These are phyloP conservation scores for Grosmannia clavigera DNA, from an alignment of 2,329 filamentous ascomycete genomes.

Conservation along the genomic window DNA sequence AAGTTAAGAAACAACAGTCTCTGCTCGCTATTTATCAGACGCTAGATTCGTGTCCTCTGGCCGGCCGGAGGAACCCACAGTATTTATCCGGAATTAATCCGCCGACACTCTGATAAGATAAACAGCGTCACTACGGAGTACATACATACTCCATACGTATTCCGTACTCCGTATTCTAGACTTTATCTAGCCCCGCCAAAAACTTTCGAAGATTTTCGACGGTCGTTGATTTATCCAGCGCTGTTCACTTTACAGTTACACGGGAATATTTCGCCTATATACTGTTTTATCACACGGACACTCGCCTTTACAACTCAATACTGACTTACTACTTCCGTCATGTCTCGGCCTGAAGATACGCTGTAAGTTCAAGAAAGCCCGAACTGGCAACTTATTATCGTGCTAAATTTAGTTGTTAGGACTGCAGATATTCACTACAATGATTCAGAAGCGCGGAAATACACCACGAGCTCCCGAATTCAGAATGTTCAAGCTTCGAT, in stretches of 20 bases:
- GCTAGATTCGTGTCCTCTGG: not conserved
- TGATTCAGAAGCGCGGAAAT: slow-evolving; percentile 90
- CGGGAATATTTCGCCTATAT: not conserved
- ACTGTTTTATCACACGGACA: too few species aligned
- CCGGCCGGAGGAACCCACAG: not conserved
- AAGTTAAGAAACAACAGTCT: not conserved
- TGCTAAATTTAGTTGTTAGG: slow-evolving; percentile 30
- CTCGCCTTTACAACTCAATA: too few species aligned
- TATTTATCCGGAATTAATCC: slow-evolving; percentile 2
- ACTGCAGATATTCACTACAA: slow-evolving; percentile 97
- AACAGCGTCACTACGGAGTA: not conserved
- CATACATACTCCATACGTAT: too few species aligned
- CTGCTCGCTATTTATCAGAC: not conserved
- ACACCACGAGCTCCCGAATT: slow-evolving; percentile 92
- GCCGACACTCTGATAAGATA: not conserved
- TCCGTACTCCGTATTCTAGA: too few species aligned
- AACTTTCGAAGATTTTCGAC: slow-evolving; percentile 4
- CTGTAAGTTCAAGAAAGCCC: slow-evolving; percentile 44
- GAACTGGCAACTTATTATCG: not conserved
- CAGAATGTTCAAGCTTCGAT: slow-evolving; percentile 90
- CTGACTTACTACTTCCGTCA: slow-evolving; percentile 23
- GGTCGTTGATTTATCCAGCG: not conserved
- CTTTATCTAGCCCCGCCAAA: slow-evolving; percentile 4
- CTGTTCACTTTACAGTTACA: not conserved
- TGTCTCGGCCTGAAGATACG: slow-evolving; percentile 95